phyloP scores from a whole-genome alignment of 805 yeast species.

The Candida ovalis region DNA sequence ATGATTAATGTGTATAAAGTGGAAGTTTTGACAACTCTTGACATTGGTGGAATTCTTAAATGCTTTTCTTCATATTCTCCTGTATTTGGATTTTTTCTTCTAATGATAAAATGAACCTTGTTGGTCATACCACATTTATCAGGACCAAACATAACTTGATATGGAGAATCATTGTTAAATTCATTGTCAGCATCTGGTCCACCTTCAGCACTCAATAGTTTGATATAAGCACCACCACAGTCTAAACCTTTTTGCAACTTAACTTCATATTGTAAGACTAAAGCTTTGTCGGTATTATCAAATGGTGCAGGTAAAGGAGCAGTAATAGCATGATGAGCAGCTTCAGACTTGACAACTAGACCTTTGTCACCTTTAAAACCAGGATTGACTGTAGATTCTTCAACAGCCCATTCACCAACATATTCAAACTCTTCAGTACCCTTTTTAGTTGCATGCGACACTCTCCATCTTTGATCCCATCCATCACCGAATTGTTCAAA shows the following conservation, averaged over 20 bases:
- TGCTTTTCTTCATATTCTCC: constrained; percentile 67
- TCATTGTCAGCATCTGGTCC: constrained; percentile 32
- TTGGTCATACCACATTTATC: constrained; percentile 83
- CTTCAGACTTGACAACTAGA: constrained; percentile 68
- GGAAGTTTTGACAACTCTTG: constrained; percentile 52
- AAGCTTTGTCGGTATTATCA: constrained; percentile 55
- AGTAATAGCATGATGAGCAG: constrained; percentile 81
- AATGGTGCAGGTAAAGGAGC: constrained; percentile 54
- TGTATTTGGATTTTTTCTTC: constrained; percentile 50
- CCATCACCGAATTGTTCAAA: constrained; percentile 61
- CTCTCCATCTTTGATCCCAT: constrained; percentile 48
- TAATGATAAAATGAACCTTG: constrained; percentile 74
- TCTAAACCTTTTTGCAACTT: constrained; percentile 72
- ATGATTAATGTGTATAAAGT: constrained; percentile 76
- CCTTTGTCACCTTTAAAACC: constrained; percentile 70
- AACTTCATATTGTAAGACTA: constrained; percentile 87
- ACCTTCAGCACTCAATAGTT: constrained; percentile 52
- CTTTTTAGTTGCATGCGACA: constrained; percentile 49
- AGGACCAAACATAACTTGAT: constrained; percentile 92
- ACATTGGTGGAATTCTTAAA: constrained; percentile 62
- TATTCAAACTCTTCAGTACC: constrained; percentile 55
- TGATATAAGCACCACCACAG: constrained; percentile 91
- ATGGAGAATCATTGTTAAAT: constrained; percentile 65
- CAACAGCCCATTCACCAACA: constrained; percentile 73
- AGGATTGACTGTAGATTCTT: constrained; percentile 53